Base-by-base conservation (phyloP, 2,329 filamentous ascomycete species). In the Fusarium fracticaudum region DNA sequence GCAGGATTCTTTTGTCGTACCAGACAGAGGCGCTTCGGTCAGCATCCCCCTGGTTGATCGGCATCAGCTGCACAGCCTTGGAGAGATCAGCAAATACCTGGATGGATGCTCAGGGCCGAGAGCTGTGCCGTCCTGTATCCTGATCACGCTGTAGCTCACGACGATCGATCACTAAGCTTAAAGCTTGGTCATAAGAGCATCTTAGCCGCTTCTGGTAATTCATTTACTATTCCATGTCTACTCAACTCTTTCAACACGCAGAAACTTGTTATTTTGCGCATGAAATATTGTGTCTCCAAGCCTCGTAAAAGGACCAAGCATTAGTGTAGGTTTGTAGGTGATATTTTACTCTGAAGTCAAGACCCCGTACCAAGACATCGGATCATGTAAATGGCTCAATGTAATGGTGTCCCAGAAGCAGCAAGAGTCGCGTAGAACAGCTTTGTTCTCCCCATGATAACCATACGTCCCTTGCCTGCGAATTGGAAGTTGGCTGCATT, bases 401-500 rank as follows among this genome's bases (percentile, higher is more conserved):
- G 69, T 12, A 78, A 13, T 3, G 69, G 44, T 4, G 50, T 60
- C 8, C 76, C 76, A 6, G 68, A 73, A n/a, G 74, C 76, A 13
- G 71, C 73, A 13, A 78, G 43, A 5, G 73, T 78, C 12, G 76
- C 81, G 53, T 82, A 82, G 43, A 80, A 84, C 31, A 84, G 47
- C 35, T 80, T 79, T 6, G 81, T 84, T 64, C 80, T 76, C 10
- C 80, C 81, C 51, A 76, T 79, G 20, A 84, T 82, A 6, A 84
- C 65, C 80, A 84, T 79, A 0, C 80, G 76, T 7, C 83, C 82
- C 1, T 79, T 60, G 4, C 82, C 81, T 10, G 81, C 84, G 61
- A 87, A 86, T 70, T 85, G 83, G 67, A 87, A 87, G 78, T 87
- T 87, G 18, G 85, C 84, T 3, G 78, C 80, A 8, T 81, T 82